A percentile compares a stretch with the other conserved stretches of the same genome.
These are phyloP conservation scores for Diplodia seriata DNA, from an alignment of 2,329 filamentous ascomycete species.

Conservation along the genomic window DNA sequence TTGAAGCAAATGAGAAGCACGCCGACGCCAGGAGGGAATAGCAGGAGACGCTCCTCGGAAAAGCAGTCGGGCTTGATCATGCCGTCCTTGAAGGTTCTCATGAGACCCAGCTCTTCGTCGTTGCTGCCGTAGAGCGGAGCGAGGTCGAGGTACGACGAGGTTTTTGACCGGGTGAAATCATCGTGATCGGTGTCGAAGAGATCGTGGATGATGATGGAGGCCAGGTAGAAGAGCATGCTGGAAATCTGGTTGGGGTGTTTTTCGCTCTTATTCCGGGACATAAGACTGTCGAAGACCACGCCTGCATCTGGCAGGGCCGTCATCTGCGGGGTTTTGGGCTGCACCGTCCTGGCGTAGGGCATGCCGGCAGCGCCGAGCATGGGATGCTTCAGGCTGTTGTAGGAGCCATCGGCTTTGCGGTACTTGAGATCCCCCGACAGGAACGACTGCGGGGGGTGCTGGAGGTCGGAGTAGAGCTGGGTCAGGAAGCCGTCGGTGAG, in stretches of 20 bases:
- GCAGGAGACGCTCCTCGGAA: slow-evolving; percentile 67
- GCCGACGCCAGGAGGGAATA: slow-evolving; percentile 73
- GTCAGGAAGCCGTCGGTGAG: slow-evolving; percentile 55
- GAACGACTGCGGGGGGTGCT: slow-evolving; percentile 56
- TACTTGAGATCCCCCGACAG: slow-evolving; percentile 55
- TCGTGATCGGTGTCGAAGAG: slow-evolving; percentile 69
- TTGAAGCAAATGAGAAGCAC: slow-evolving; percentile 72
- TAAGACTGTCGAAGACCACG: slow-evolving; percentile 70
- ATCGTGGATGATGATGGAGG: slow-evolving; percentile 69
- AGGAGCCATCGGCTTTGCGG: slow-evolving; percentile 57
- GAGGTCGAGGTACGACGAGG: slow-evolving; percentile 77
- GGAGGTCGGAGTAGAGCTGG: slow-evolving; percentile 56
- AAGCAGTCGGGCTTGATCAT: slow-evolving; percentile 75
- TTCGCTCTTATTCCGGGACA: slow-evolving; percentile 67
- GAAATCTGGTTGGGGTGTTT: slow-evolving; percentile 76
- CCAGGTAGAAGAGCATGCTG: slow-evolving; percentile 76
- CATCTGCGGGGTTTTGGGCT: slow-evolving; percentile 62
- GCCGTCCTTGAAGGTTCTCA: slow-evolving; percentile 71
- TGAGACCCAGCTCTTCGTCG: slow-evolving; percentile 68
- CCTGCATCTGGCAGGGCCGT: slow-evolving; percentile 69
- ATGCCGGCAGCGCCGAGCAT: slow-evolving; percentile 69
- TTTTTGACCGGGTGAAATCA: slow-evolving; percentile 69
- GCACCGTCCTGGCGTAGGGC: slow-evolving; percentile 73
- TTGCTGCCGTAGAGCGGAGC: slow-evolving; percentile 76
- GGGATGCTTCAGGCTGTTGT: slow-evolving; percentile 67